Evolutionary conservation across 2,329 filamentous ascomycete genomes (phyloP).

Genomic region (Parastagonospora nodorum): DNA sequence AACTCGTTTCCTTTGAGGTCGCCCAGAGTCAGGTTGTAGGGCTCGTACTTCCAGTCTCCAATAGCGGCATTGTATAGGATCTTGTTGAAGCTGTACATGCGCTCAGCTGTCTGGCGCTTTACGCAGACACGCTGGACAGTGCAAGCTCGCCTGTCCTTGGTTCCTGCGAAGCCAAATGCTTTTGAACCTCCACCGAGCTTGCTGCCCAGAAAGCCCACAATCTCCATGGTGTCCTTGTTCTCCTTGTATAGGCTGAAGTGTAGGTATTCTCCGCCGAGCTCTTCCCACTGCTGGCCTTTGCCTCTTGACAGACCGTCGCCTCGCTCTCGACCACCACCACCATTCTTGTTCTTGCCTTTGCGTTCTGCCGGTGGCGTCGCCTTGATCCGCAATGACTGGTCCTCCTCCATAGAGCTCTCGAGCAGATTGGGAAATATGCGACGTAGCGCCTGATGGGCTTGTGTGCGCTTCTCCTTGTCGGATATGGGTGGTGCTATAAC

Average conservation of each 20-base stretch:
- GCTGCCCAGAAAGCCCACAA: conserved; percentile 75
- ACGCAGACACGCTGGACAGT: conserved; percentile 82
- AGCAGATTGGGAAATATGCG: conserved; percentile 79
- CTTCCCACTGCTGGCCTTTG: conserved; percentile 59
- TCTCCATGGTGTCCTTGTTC: conserved; percentile 96
- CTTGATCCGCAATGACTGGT: conserved; percentile 68
- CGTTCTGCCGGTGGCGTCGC: conserved; percentile 48
- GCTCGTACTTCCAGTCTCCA: conserved; percentile 81
- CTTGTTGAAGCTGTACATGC: conserved; percentile 67
- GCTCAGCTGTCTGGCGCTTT: conserved; percentile 63
- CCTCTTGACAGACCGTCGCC: conserved; percentile 25
- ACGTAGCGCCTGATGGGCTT: conserved; percentile 70
- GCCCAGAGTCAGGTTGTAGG: conserved; percentile 76
- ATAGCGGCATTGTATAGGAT: conserved; percentile 65
- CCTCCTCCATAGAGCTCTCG: conserved; percentile 76
- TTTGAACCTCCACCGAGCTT: conserved; percentile 72
- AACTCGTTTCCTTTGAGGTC: conserved; percentile 91
- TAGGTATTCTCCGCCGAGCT: conserved; percentile 77
- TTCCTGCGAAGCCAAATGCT: conserved; percentile 81
- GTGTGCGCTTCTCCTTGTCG: conserved; percentile 66
- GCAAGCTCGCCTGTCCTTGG: conserved; percentile 86
- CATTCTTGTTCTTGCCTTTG: conserved; percentile 36
- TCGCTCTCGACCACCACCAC: conserved; percentile 28
- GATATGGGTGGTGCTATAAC: conserved; percentile 60
- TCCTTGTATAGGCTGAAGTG: conserved; percentile 96